These are phyloP conservation scores for Picea glauca DNA, from an alignment of 75 land plant genomes.

Conservation along the genomic window DNA sequence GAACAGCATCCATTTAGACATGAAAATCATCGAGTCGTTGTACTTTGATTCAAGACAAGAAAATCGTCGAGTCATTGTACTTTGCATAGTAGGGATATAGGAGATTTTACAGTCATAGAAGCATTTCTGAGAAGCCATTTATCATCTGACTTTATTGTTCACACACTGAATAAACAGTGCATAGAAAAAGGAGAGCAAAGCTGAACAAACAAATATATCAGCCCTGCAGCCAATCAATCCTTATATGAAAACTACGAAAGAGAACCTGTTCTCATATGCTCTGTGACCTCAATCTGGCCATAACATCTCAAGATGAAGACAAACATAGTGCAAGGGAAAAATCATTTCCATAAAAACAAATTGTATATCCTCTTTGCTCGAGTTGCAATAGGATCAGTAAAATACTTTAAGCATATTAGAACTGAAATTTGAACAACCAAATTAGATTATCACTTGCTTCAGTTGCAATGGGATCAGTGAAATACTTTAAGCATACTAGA, in stretches of 20 bases:
- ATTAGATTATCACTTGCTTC: neutral
- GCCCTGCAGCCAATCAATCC: no score
- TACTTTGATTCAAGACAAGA: no score
- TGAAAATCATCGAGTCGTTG: no score
- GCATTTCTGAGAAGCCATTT: no score
- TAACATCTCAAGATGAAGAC: neutral
- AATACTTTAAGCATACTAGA: no score
- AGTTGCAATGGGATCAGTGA: no score
- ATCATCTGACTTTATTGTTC: no score
- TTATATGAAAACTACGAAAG: neutral
- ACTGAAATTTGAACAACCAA: neutral
- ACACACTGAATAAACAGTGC: no score
- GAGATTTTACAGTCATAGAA: no score
- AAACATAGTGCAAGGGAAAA: neutral
- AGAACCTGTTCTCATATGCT: neutral
- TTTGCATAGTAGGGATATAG: neutral
- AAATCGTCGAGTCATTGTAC: neutral
- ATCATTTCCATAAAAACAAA: neutral
- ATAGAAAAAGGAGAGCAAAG: no score
- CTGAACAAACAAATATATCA: no score
- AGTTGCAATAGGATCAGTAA: no score
- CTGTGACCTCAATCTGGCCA: neutral
- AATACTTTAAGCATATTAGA: neutral
- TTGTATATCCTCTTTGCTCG: neutral
- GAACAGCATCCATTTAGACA: slow-evolving; percentile 1